Evolutionary conservation across 768 basidiomycete genomes (phyloP).

Genomic region (Psilocybe cubensis): DNA sequence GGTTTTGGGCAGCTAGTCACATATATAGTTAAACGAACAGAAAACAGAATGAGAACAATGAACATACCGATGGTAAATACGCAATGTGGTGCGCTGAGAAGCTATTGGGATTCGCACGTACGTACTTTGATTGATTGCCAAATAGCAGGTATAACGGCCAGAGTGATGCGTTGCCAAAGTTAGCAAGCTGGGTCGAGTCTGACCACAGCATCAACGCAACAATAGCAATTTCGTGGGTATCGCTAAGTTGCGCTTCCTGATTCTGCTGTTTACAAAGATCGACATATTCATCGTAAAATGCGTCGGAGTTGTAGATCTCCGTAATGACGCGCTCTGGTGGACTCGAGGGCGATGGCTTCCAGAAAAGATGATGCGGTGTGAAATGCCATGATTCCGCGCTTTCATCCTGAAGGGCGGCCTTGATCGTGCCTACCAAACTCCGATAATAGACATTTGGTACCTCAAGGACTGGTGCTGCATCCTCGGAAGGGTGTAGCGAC

Average conservation of each 20-base stretch:
- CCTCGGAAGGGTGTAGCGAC: conserved; percentile 13
- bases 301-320: conserved; percentile 28
- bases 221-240: conserved; percentile 24
- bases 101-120: conserved; percentile 27
- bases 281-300: conserved; percentile 22
- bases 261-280: conserved; percentile 20
- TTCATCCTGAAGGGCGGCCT: neutral
- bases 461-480: conserved; percentile 20
- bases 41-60: neutral
- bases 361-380: conserved; percentile 29
- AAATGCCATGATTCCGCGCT: conserved; percentile 22
- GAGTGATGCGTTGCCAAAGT: conserved; percentile 37
- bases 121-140: conserved; percentile 45
- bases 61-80: conserved; percentile 40
- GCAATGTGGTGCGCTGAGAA: conserved; percentile 35
- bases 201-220: conserved; percentile 35
- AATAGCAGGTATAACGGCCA: conserved; percentile 49
- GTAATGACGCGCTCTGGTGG: conserved; percentile 22
- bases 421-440: neutral
- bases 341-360: conserved; percentile 15
- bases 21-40: neutral
- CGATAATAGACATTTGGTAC: conserved; percentile 19
- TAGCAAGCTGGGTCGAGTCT: conserved; percentile 36
- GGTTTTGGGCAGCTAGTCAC: neutral
- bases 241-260: too few species aligned